Conservation (phyloP, 2,329 filamentous ascomycete species). For the Epichloe amarillans region DNA sequence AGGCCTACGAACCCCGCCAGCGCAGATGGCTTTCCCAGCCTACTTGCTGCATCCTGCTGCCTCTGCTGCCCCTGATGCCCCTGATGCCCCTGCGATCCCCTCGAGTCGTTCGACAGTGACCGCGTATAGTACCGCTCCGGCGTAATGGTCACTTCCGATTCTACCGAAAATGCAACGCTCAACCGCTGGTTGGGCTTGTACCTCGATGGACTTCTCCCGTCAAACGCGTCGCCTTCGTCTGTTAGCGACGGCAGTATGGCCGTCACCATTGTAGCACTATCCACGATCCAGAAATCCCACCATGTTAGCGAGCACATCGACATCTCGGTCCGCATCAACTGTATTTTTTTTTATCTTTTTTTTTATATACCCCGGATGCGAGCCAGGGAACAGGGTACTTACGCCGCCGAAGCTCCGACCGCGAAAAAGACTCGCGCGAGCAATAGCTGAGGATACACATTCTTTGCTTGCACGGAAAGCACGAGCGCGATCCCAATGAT, state of each 20-base stretch:
- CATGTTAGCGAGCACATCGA: background rate
- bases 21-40: conserved; percentile 35
- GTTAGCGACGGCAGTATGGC: conserved; percentile 70
- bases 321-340: conserved; percentile 1
- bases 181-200: conserved; percentile 33
- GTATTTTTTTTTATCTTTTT: background rate
- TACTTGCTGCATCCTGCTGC: conserved; percentile 11
- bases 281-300: background rate
- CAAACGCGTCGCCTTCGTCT: conserved; percentile 28
- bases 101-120: conserved; percentile 18
- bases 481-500: conserved; percentile 68
- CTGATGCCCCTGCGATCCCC: conserved; percentile 4
- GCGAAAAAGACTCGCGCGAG: conserved; percentile 80
- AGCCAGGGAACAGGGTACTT: conserved; percentile 17
- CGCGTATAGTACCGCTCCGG: conserved; percentile 46
- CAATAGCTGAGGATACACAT: conserved; percentile 80
- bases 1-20: conserved; percentile 84
- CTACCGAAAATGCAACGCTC: conserved; percentile 53
- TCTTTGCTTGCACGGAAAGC: conserved; percentile 70
- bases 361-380: background rate
- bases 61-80: background rate
- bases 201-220: conserved; percentile 13
- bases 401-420: conserved; percentile 80
- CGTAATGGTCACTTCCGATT: conserved; percentile 64
- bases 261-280: conserved; percentile 83